These are phyloP conservation scores for Solanum hybrid DNA, from an alignment of 305 asterid genomes.

Conservation along the genomic window DNA sequence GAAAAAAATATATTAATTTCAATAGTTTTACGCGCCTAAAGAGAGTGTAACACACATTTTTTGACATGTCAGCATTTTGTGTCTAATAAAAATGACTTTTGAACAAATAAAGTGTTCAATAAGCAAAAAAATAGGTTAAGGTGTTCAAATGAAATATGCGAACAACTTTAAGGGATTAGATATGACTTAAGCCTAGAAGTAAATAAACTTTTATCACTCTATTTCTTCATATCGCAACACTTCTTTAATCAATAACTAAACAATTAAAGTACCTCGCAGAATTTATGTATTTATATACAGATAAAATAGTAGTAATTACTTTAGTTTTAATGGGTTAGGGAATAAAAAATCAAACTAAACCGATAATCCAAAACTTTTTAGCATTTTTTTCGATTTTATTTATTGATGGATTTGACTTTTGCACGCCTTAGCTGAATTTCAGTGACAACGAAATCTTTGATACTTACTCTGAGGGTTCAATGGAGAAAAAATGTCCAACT, in stretches of 20 bases:
- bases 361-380: no score
- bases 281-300: no score
- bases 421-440: neutral
- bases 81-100: neutral
- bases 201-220: neutral
- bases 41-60: neutral
- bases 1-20: neutral
- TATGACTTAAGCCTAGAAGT: neutral
- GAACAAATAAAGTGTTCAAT: neutral
- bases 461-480: neutral
- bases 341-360: no score
- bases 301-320: no score
- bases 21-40: neutral
- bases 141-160: no score
- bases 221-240: neutral
- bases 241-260: neutral
- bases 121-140: no score
- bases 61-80: neutral
- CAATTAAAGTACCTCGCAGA: no score
- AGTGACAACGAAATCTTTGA: neutral
- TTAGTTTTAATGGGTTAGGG: no score
- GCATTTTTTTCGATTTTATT: no score
- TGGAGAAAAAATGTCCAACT: neutral
- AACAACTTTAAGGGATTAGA: neutral
- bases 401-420: no score